Percentiles rank a stretch among this genome's conserved stretches.
phyloP scores from a whole-genome alignment of 345 rosid species.

The Clausena lansium region DNA sequence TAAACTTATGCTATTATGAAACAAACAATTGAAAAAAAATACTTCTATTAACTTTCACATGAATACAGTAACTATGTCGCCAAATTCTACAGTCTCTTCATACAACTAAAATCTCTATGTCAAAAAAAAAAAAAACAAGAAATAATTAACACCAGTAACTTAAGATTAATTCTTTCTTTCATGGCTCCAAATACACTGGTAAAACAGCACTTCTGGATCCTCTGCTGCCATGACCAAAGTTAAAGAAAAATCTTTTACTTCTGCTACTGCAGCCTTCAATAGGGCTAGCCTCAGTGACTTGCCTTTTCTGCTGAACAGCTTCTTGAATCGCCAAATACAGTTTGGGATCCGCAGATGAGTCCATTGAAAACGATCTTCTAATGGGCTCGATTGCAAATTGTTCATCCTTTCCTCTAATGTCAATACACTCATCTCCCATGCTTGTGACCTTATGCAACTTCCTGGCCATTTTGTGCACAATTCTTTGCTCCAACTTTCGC shows the following conservation, averaged over 20 bases:
- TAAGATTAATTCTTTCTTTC: not conserved
- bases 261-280: conserved; percentile 44
- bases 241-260: conserved; percentile 64
- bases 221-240: conserved; percentile 66
- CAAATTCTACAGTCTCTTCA: conserved; percentile 26
- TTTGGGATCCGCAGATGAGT: conserved; percentile 66
- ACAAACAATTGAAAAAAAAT: conserved; percentile 10
- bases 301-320: conserved; percentile 42
- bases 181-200: conserved; percentile 65
- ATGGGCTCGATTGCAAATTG: conserved; percentile 66
- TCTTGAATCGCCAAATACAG: conserved; percentile 65
- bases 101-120: conserved; percentile 29
- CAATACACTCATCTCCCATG: conserved; percentile 89
- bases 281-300: conserved; percentile 39
- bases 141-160: not conserved
- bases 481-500: conserved; percentile 37
- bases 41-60: conserved; percentile 18
- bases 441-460: conserved; percentile 55
- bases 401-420: conserved; percentile 54
- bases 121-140: not conserved
- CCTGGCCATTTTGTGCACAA: conserved; percentile 31
- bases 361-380: conserved; percentile 89
- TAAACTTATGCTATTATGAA: not conserved
- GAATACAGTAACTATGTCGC: conserved; percentile 22
- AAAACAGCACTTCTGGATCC: conserved; percentile 62